Conservation (phyloP, 75 land plant genomes). For the Adiantum capillusveneris region DNA sequence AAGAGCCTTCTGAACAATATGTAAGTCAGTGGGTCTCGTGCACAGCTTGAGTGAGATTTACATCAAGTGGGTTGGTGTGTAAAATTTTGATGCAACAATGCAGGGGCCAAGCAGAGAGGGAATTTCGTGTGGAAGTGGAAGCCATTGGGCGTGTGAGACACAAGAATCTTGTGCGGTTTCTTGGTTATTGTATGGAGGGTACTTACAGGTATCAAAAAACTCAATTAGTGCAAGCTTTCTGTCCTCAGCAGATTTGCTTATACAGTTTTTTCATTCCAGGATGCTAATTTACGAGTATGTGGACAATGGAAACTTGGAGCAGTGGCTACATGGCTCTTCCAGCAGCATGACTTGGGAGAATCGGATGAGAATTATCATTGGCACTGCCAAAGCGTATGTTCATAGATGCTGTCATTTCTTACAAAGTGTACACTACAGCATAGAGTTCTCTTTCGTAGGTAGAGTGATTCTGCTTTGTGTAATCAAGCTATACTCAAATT, state of each 20-base stretch:
- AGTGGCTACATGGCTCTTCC: conserved; percentile 75
- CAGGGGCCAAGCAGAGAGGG: conserved; percentile 86
- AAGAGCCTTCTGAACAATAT: conserved; percentile 83
- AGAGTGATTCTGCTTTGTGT: no score
- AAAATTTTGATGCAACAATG: no score
- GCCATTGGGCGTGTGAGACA: conserved; percentile 75
- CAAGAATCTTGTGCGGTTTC: conserved; percentile 65
- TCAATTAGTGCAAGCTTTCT: no score
- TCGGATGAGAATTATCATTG: conserved; percentile 62
- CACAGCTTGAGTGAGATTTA: no score
- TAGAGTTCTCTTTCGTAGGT: no score
- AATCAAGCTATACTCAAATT: no score
- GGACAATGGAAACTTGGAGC: conserved; percentile 85
- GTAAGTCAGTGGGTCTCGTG: no score
- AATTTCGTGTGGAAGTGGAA: conserved; percentile 81
- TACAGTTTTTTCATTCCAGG: no score
- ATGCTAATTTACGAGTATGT: conserved; percentile 90
- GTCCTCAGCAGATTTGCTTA: no score
- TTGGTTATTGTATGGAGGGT: conserved; percentile 79
- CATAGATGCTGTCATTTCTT: no score
- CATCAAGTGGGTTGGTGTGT: no score
- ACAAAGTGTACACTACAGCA: no score
- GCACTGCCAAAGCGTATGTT: conserved; percentile 71
- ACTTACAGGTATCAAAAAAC: conserved; percentile 47
- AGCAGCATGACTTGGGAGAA: conserved; percentile 64